Conservation (phyloP, 164 flowering plant species). For the Vitis riparia region DNA sequence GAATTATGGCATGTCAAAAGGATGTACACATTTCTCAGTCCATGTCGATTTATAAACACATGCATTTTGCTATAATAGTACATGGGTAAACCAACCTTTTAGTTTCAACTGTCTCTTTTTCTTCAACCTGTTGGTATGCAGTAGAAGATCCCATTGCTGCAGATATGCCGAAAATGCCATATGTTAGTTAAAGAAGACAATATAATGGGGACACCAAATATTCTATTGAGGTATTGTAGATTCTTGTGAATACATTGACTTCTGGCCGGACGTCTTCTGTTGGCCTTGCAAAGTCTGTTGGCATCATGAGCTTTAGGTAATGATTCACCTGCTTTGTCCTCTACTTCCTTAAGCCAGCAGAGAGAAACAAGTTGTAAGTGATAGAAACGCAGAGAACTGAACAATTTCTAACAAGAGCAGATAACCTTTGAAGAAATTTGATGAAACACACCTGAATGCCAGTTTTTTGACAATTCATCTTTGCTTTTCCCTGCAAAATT, state of each 20-base stretch:
- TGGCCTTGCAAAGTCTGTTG: slow-evolving; percentile 18
- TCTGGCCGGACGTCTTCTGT: slow-evolving; percentile 46
- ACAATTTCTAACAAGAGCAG: background rate
- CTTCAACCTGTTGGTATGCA: slow-evolving; percentile 22
- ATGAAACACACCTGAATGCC: slow-evolving; percentile 15
- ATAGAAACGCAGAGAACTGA: background rate
- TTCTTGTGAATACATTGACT: slow-evolving; percentile 44
- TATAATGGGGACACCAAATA: background rate
- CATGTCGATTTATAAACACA: background rate
- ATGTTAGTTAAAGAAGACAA: background rate
- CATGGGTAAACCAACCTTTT: slow-evolving; percentile 43
- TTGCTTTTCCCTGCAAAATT: slow-evolving; percentile 26
- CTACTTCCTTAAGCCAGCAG: slow-evolving; percentile 23
- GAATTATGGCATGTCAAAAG: no score
- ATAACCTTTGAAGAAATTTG: background rate
- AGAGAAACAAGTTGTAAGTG: background rate
- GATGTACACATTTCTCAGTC: background rate
- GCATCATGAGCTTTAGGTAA: slow-evolving; percentile 12
- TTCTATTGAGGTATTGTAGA: background rate
- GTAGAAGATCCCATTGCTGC: slow-evolving; percentile 56
- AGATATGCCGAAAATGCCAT: slow-evolving; percentile 4
- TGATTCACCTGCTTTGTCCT: slow-evolving; percentile 19
- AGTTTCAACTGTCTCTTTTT: slow-evolving; percentile 38
- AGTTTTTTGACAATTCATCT: slow-evolving; percentile 7
- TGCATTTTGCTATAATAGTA: background rate